A percentile compares a stretch with the other conserved stretches of the same genome.
phyloP scores from a whole-genome alignment of 352 stramenopile genomes.

The Phytophthora ohioensis region DNA sequence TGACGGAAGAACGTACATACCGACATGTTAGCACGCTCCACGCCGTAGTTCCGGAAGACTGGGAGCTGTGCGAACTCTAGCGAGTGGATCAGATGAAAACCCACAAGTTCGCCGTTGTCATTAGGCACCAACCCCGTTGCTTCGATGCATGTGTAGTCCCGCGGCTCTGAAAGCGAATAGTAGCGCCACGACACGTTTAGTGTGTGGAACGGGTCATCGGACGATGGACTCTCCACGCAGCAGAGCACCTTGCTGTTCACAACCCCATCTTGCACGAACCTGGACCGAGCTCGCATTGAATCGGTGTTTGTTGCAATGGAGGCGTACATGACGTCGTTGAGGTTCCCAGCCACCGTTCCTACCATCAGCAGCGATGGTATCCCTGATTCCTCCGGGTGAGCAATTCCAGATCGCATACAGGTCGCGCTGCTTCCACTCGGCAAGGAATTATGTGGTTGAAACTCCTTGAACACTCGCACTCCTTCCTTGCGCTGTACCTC shows the following conservation, averaged over 20 bases:
- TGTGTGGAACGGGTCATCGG: conserved; percentile 57
- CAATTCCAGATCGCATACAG: conserved; percentile 33
- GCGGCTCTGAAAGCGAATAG: conserved; percentile 47
- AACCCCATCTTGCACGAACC: conserved; percentile 59
- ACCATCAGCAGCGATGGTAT: conserved; percentile 46
- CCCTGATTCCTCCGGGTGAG: conserved; percentile 19
- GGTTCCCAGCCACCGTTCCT: conserved; percentile 44
- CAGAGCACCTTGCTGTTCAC: conserved; percentile 47
- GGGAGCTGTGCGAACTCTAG: conserved; percentile 58
- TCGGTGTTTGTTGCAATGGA: conserved; percentile 44
- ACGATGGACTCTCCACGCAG: conserved; percentile 40
- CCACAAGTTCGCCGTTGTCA: conserved; percentile 50
- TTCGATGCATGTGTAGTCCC: conserved; percentile 70
- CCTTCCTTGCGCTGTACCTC: conserved; percentile 53
- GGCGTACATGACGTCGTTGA: conserved; percentile 71
- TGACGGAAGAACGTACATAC: conserved; percentile 54
- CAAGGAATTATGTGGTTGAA: conserved; percentile 30
- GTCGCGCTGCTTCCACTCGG: conserved; percentile 38
- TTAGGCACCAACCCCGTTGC: conserved; percentile 52
- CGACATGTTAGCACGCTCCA: conserved; percentile 61
- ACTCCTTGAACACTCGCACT: conserved; percentile 49
- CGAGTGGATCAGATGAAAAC: conserved; percentile 69
- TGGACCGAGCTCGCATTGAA: conserved; percentile 49
- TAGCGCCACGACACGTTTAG: conserved; percentile 63
- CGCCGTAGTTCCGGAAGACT: conserved; percentile 38